A percentile compares a stretch with the other conserved stretches of the same genome.
These are phyloP conservation scores for Luvunga scandens DNA, from an alignment of 345 rosid genomes.

Conservation along the genomic window DNA sequence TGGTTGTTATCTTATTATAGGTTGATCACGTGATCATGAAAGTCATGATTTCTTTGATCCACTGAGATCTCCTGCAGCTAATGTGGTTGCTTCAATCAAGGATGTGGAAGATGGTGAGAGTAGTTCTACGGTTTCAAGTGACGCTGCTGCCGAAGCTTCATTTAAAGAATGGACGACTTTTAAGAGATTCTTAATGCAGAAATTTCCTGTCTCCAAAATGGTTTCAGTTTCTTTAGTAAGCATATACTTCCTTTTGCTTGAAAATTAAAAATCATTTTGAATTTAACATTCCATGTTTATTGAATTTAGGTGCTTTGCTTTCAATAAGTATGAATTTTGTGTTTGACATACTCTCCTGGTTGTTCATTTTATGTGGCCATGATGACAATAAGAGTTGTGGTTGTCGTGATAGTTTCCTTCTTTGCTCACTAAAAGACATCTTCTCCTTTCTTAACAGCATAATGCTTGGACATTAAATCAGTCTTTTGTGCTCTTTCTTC, in stretches of 20 bases:
- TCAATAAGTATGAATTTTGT: not conserved
- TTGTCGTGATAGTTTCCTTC: not conserved
- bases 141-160: slow-evolving; percentile 30
- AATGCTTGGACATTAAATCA: not conserved
- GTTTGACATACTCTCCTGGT: not conserved
- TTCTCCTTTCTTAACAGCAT: not conserved
- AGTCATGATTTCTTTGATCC: slow-evolving; percentile 69
- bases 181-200: slow-evolving; percentile 80
- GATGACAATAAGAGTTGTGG: not conserved
- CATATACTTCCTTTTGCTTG: not conserved
- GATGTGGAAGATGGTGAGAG: slow-evolving; percentile 24
- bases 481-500: not conserved
- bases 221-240: slow-evolving; percentile 67
- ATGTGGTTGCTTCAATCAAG: slow-evolving; percentile 24
- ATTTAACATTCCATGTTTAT: not conserved
- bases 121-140: slow-evolving; percentile 23
- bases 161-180: slow-evolving; percentile 72
- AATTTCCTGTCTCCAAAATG: slow-evolving; percentile 78
- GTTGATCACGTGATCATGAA: slow-evolving; percentile 18
- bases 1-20: not conserved
- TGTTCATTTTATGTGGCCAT: too few relatives aligned
- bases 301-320: not conserved
- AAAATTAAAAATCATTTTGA: not conserved
- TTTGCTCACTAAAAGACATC: not conserved
- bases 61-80: slow-evolving; percentile 39